Evolutionary conservation across 495 filamentous ascomycete genomes (phyloP).

Genomic region (Tetracladium marchalianum): DNA sequence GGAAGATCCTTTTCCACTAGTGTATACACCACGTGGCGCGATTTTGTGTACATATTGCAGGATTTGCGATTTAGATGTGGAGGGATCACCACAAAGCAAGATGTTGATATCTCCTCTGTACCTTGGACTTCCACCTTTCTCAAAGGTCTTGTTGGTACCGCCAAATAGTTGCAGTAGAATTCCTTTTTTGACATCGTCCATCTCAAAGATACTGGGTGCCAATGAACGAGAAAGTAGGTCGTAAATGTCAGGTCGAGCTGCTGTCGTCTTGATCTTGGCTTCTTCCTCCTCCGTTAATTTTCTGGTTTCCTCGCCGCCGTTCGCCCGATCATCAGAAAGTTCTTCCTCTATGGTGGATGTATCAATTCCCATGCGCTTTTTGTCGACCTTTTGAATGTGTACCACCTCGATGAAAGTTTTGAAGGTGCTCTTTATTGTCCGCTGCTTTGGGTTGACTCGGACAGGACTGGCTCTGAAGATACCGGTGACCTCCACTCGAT

Average conservation of each 20-base stretch:
- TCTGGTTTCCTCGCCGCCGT: slow-evolving; percentile 68
- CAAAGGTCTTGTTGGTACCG: slow-evolving; percentile 96
- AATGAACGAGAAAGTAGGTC: slow-evolving; percentile 86
- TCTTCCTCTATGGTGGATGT: slow-evolving; percentile 82
- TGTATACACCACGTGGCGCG: slow-evolving; percentile 93
- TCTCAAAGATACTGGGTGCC: slow-evolving; percentile 92
- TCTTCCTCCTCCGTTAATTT: slow-evolving; percentile 88
- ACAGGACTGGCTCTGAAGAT: slow-evolving; percentile 94
- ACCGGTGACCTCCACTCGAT: slow-evolving; percentile 90
- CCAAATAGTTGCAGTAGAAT: slow-evolving; percentile 94
- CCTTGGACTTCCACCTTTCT: slow-evolving; percentile 89
- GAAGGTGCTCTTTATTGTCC: slow-evolving; percentile 86
- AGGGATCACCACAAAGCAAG: slow-evolving; percentile 91
- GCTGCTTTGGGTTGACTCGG: slow-evolving; percentile 87
- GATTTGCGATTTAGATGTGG: slow-evolving; percentile 90
- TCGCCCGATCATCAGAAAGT: slow-evolving; percentile 62
- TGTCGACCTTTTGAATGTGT: slow-evolving; percentile 94
- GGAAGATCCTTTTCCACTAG: slow-evolving; percentile 93
- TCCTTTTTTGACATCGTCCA: slow-evolving; percentile 98
- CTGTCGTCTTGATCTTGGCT: slow-evolving; percentile 75
- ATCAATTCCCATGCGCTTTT: slow-evolving; percentile 86
- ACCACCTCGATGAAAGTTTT: slow-evolving; percentile 96
- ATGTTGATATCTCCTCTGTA: slow-evolving; percentile 98
- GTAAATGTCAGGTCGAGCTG: slow-evolving; percentile 78
- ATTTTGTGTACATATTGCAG: slow-evolving; percentile 95